Evolutionary conservation across 352 stramenopile genomes (phyloP).

Genomic region (Phytophthora sansomeana): DNA sequence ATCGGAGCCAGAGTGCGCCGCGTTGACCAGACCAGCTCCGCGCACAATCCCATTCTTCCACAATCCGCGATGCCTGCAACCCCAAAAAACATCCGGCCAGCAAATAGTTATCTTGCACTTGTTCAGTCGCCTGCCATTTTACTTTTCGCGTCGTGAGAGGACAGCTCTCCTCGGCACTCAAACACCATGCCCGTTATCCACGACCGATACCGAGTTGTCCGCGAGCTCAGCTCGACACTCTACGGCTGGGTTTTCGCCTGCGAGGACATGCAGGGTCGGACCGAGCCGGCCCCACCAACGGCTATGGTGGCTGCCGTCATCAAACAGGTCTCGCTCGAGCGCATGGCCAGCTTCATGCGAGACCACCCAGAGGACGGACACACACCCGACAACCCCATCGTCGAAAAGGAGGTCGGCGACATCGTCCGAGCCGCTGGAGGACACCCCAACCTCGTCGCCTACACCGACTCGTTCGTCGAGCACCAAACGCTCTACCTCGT

Average conservation of each 20-base stretch:
- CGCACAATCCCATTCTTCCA: no score
- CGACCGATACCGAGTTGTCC: slow-evolving; percentile 35
- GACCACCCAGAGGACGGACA: slow-evolving; percentile 30
- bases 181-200: slow-evolving; percentile 26
- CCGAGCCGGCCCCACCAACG: background rate
- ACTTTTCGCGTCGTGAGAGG: no score
- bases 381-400: slow-evolving; percentile 46
- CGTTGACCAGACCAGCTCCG: slow-evolving; percentile 4
- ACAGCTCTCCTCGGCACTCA: no score
- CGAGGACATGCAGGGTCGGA: slow-evolving; percentile 31
- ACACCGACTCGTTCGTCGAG: slow-evolving; percentile 53
- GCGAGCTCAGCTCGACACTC: slow-evolving; percentile 48
- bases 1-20: slow-evolving; percentile 10
- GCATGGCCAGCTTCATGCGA: slow-evolving; percentile 31
- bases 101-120: no score
- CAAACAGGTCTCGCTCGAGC: slow-evolving; percentile 56
- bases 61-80: no score
- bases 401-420: slow-evolving; percentile 50
- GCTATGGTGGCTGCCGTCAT: slow-evolving; percentile 35
- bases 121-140: no score
- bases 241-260: slow-evolving; percentile 58
- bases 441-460: slow-evolving; percentile 56
- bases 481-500: slow-evolving; percentile 52
- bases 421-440: slow-evolving; percentile 43
- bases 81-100: no score